These are phyloP conservation scores for Podospora pseudopauciseta DNA, from an alignment of 495 filamentous ascomycete genomes.

Conservation along the genomic window DNA sequence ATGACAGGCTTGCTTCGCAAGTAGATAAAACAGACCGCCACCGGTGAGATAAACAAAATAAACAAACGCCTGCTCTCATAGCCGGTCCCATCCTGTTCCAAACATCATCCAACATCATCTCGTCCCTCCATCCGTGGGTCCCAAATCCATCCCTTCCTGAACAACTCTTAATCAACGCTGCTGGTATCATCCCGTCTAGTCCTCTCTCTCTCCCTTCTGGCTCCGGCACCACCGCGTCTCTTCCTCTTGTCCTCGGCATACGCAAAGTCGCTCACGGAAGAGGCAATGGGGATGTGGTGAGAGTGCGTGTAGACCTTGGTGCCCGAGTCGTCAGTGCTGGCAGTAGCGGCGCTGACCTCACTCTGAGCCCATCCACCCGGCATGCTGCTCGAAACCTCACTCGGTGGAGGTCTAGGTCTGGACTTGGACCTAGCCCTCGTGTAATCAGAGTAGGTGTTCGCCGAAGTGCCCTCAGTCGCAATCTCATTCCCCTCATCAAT, in stretches of 20 bases:
- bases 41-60: not conserved
- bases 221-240: conserved; percentile 28
- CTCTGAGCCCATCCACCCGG: conserved; percentile 58
- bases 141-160: not conserved
- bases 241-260: conserved; percentile 37
- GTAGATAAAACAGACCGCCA: not conserved
- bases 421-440: conserved; percentile 36
- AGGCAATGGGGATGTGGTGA: conserved; percentile 60
- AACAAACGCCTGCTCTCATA: conserved; percentile 11
- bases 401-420: conserved; percentile 33
- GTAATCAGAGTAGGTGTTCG: conserved; percentile 3
- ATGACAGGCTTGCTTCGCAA: not conserved
- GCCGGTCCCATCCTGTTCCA: not conserved
- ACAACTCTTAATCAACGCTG: conserved; percentile 3
- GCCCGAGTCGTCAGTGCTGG: conserved; percentile 52
- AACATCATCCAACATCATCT: conserved; percentile 2
- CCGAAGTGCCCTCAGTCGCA: conserved; percentile 9
- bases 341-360: conserved; percentile 45
- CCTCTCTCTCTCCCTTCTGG: conserved; percentile 17
- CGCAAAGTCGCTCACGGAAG: conserved; percentile 26
- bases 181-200: conserved; percentile 5
- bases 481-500: conserved; percentile 28
- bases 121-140: not conserved
- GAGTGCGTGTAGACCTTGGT: conserved; percentile 79
- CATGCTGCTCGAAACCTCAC: conserved; percentile 18